Conservation (phyloP, 306 rosid species). For the Macrotyloma uniflorum region DNA sequence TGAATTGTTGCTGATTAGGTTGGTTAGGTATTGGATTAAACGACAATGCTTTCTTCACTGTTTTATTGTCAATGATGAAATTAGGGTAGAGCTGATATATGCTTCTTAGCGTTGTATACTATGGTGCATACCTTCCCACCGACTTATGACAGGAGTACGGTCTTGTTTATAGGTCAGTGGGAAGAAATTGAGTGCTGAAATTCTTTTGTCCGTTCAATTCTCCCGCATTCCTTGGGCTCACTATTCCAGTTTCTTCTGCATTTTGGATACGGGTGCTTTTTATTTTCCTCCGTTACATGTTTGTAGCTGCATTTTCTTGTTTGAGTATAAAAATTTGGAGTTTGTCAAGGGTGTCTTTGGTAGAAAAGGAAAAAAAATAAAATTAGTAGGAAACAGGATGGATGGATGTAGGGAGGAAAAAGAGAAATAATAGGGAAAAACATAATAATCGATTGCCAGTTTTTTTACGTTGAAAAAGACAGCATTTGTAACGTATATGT, state of each 20-base stretch:
- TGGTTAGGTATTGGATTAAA: conserved; percentile 35
- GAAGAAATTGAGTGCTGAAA: conserved; percentile 30
- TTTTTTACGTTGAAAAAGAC: too few relatives aligned
- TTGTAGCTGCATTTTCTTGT: background rate
- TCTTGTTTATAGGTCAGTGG: conserved; percentile 39
- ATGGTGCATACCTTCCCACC: conserved; percentile 34
- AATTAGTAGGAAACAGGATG: too few relatives aligned
- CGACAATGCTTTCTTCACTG: background rate
- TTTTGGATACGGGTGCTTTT: background rate
- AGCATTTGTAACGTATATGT: background rate
- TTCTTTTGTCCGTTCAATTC: conserved; percentile 26
- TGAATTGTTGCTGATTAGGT: conserved; percentile 21
- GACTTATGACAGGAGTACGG: conserved; percentile 37
- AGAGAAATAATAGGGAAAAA: too few relatives aligned
- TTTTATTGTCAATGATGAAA: conserved; percentile 21
- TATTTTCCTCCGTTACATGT: conserved; percentile 12
- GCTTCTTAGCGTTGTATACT: conserved; percentile 43
- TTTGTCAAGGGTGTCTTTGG: background rate
- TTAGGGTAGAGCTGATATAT: conserved; percentile 34
- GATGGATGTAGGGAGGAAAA: background rate
- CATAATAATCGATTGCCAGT: background rate
- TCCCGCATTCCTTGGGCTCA: conserved; percentile 26
- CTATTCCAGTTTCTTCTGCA: conserved; percentile 19
- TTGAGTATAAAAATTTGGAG: background rate
- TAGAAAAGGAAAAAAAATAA: background rate